Evolutionary conservation across 2,329 filamentous ascomycete species (phyloP).

Genomic region (Cordyceps farinosa): DNA sequence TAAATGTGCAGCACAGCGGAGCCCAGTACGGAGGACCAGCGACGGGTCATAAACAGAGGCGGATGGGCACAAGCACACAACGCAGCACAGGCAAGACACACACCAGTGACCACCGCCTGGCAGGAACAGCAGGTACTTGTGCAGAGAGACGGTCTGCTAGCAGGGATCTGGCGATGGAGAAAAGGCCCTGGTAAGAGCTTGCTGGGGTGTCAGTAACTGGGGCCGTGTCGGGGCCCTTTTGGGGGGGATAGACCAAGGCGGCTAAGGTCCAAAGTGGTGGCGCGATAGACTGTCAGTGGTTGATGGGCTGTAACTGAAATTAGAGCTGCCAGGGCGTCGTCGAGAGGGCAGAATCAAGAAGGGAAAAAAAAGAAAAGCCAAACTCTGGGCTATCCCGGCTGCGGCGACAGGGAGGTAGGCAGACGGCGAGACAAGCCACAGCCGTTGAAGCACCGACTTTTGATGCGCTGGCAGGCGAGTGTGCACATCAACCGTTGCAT

Average conservation of each 20-base stretch:
- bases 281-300: conserved; percentile 42
- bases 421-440: conserved; percentile 16
- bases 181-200: conserved; percentile 4
- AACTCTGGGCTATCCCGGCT: too few relatives aligned
- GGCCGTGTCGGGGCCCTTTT: conserved; percentile 27
- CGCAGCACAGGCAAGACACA: conserved; percentile 10
- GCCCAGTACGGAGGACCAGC: neutral
- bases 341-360: neutral
- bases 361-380: neutral
- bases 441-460: conserved; percentile 8
- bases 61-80: conserved; percentile 10
- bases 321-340: conserved; percentile 27
- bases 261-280: conserved; percentile 38
- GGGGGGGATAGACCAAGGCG: conserved; percentile 31
- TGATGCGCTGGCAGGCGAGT: conserved; percentile 16
- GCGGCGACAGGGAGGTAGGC: neutral
- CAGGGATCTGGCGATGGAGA: conserved; percentile 16
- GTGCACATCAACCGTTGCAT: conserved; percentile 3
- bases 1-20: conserved; percentile 12
- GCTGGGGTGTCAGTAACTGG: conserved; percentile 9
- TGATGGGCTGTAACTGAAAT: conserved; percentile 41
- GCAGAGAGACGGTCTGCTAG: conserved; percentile 4
- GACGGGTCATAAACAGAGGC: neutral
- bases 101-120: neutral
- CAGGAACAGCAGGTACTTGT: conserved; percentile 9